Percentiles rank a stretch among this genome's conserved stretches.
Evolutionary conservation across 257 asterid genomes (phyloP).

Genomic region (Scutellaria minor): DNA sequence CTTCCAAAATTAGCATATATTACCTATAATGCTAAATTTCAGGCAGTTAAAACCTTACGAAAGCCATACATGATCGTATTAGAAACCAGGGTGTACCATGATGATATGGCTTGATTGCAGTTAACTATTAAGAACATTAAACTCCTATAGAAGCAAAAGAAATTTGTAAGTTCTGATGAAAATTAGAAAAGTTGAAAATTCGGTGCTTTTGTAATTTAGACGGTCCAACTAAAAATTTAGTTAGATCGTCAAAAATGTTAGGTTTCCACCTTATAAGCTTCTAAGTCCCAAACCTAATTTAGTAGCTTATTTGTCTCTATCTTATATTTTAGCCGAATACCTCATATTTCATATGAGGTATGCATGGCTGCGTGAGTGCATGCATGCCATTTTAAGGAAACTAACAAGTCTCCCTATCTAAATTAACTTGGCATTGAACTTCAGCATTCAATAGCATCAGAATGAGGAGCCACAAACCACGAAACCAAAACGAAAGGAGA

Average conservation of each 20-base stretch:
- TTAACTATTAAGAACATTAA: neutral
- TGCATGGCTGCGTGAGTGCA: too few relatives aligned
- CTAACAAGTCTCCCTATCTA: neutral
- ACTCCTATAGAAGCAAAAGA: neutral
- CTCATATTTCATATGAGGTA: too few relatives aligned
- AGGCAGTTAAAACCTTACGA: constrained; percentile 8
- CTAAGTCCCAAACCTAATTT: too few relatives aligned
- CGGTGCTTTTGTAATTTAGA: too few relatives aligned
- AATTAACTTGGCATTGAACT: neutral
- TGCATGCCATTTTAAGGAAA: neutral
- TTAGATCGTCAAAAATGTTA: too few relatives aligned
- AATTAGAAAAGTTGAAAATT: neutral
- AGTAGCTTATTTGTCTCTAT: too few relatives aligned
- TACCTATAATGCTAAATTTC: constrained; percentile 1
- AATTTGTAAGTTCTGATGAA: neutral
- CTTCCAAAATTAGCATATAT: constrained; percentile 1
- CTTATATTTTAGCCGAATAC: too few relatives aligned
- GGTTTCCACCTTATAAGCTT: too few relatives aligned
- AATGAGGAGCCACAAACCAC: neutral
- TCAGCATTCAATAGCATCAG: constrained; percentile 6
- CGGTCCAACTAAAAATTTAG: too few relatives aligned
- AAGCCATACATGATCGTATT: constrained; percentile 1
- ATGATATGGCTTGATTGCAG: neutral
- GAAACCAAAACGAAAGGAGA: neutral
- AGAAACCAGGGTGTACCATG: neutral